Conservation (phyloP, 352 stramenopile genomes). For the Phytophthora podocarpi region DNA sequence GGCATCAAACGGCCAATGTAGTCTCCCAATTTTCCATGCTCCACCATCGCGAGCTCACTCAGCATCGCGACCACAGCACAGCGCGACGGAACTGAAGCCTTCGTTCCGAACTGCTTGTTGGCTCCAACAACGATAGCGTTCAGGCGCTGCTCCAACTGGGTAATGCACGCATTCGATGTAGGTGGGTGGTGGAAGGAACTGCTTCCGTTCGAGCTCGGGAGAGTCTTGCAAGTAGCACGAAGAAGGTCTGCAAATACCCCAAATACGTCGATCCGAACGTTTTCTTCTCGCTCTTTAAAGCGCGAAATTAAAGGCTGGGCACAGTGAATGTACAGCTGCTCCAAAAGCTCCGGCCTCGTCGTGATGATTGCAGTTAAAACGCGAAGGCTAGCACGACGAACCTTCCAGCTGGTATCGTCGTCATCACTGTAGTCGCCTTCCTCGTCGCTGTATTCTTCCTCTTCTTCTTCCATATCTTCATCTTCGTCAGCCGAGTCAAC, state of each 20-base stretch:
- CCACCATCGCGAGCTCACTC: conserved; percentile 81
- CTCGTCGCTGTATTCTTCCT: conserved; percentile 81
- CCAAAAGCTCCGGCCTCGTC: conserved; percentile 83
- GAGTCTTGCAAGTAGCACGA: conserved; percentile 61
- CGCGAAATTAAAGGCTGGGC: conserved; percentile 83
- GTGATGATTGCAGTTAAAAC: conserved; percentile 94
- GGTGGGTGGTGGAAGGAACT: conserved; percentile 32
- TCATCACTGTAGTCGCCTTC: conserved; percentile 93
- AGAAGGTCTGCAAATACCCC: conserved; percentile 94
- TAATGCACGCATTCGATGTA: conserved; percentile 50
- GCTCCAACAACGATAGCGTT: conserved; percentile 75
- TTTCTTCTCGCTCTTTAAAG: conserved; percentile 98
- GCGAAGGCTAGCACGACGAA: conserved; percentile 90
- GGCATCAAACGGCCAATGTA: conserved; percentile 80
- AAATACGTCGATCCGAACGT: conserved; percentile 98
- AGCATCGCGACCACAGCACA: conserved; percentile 88
- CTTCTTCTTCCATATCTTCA: conserved; percentile 85
- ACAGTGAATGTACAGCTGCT: conserved; percentile 86
- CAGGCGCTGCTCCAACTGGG: conserved; percentile 60
- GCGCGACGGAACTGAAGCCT: conserved; percentile 75
- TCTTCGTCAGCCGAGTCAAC: conserved; percentile 93
- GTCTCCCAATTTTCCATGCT: conserved; percentile 72
- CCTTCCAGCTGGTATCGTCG: conserved; percentile 98
- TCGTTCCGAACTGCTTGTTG: conserved; percentile 85
- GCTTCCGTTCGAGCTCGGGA: conserved; percentile 40